Conservation (phyloP, 208 protist genomes). For the Lotmaria passim region DNA sequence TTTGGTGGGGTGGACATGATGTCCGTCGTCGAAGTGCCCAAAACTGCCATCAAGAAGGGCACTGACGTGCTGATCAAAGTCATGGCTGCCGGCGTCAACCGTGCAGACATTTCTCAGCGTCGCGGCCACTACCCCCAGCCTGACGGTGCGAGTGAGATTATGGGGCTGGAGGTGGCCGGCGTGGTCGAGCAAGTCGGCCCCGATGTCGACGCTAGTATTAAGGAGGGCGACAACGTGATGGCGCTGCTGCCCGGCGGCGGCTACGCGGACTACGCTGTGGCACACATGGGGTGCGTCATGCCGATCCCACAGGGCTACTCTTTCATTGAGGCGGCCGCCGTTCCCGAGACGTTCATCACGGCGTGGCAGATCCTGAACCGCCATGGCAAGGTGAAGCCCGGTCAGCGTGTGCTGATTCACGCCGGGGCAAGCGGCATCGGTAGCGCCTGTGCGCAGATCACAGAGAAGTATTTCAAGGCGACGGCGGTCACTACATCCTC, state of each 20-base stretch:
- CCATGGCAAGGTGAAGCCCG: conserved; percentile 61
- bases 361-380: conserved; percentile 88
- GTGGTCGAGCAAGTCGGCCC: conserved; percentile 73
- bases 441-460: conserved; percentile 79
- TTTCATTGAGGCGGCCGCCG: conserved; percentile 83
- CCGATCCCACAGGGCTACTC: conserved; percentile 77
- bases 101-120: conserved; percentile 80
- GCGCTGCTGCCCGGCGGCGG: conserved; percentile 91
- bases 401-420: conserved; percentile 85
- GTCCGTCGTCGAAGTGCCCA: conserved; percentile 49
- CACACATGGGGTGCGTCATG: conserved; percentile 71
- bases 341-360: conserved; percentile 94
- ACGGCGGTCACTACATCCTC: conserved; percentile 74
- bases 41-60: conserved; percentile 35
- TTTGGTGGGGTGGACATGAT: conserved; percentile 64
- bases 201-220: conserved; percentile 42
- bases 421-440: conserved; percentile 90
- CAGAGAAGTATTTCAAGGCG: conserved; percentile 82
- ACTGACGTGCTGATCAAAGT: conserved; percentile 87
- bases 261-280: conserved; percentile 90
- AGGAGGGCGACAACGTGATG: conserved; percentile 88
- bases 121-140: conserved; percentile 87
- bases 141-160: conserved; percentile 55
- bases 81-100: conserved; percentile 86
- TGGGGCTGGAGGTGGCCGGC: conserved; percentile 91